Evolutionary conservation across 2,329 filamentous ascomycete genomes (phyloP).

Genomic region (Fusarium aywerte): DNA sequence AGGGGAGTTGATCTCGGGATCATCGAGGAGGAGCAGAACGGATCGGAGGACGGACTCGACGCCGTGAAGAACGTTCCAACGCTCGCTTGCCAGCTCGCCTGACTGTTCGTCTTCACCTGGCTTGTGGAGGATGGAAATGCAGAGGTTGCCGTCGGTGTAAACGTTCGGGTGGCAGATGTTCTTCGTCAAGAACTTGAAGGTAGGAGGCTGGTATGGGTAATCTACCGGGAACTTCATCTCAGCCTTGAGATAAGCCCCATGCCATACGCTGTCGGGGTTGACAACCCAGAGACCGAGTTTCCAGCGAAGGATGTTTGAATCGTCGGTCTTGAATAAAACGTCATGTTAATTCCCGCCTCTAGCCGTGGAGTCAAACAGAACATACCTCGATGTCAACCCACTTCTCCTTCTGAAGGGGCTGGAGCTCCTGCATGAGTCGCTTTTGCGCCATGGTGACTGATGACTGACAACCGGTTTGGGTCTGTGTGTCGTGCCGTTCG

Average conservation of each 20-base stretch:
- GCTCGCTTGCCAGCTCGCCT: slow-evolving; percentile 87
- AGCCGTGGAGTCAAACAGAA: not conserved
- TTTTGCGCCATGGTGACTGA: slow-evolving; percentile 64
- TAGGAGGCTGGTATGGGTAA: slow-evolving; percentile 89
- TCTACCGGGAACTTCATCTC: slow-evolving; percentile 88
- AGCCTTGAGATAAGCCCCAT: slow-evolving; percentile 91
- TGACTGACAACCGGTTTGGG: not conserved
- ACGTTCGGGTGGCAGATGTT: slow-evolving; percentile 94
- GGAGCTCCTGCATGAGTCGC: slow-evolving; percentile 89
- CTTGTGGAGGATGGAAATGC: slow-evolving; percentile 94
- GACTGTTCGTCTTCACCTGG: slow-evolving; percentile 94
- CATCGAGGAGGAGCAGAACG: slow-evolving; percentile 89
- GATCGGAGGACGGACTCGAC: slow-evolving; percentile 95
- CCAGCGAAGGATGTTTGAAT: slow-evolving; percentile 90
- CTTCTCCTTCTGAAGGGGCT: slow-evolving; percentile 84
- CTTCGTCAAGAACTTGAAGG: slow-evolving; percentile 81
- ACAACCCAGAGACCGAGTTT: slow-evolving; percentile 89
- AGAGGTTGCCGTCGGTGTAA: slow-evolving; percentile 88
- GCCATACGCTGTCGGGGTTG: slow-evolving; percentile 90
- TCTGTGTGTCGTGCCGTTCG: not conserved
- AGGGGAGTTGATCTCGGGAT: slow-evolving; percentile 91
- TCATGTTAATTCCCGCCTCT: slow-evolving; percentile 11
- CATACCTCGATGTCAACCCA: slow-evolving; percentile 91
- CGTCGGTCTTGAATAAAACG: slow-evolving; percentile 67
- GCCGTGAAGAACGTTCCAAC: slow-evolving; percentile 93